Base-by-base conservation (phyloP, 768 basidiomycete species). In the Sistotremastrum suecicum region DNA sequence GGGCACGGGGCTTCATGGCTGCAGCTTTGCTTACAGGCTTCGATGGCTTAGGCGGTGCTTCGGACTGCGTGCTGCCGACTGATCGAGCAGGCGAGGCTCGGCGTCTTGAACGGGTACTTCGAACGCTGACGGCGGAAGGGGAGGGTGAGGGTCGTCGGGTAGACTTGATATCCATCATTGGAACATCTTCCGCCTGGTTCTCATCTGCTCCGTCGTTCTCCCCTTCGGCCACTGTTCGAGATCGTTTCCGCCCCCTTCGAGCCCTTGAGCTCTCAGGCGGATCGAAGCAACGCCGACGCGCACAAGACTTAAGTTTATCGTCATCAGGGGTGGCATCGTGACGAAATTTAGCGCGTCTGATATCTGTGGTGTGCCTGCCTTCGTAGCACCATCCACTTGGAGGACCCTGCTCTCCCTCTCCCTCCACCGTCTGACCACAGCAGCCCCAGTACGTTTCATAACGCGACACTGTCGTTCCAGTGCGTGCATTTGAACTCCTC, bases 331-430 rank as follows among this genome's bases (percentile, higher is more conserved):
- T 77, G 10, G 85, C 80, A 59, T 88, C 85, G 4, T 77, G 75
- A 42, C 83, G 75, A 65, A 85, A 88, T 4, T 83, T 70, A 0
- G 85, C 85, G 39, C 85, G 81, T 61, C 74, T 86, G 36, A 61
- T 45, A 53, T 87, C 85, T 1, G 74, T 80, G 5, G 84, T 86
- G 58, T 88, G 84, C 58, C 70, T 74, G 3, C 84, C 84, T 58
- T 87, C 83, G 54, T 85, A 87, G 54, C 84, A 88, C 83, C 83
- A 88, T 1, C 84, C 85, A 56, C 85, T 82, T 1, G 84, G 85
- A 1, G 85, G 84, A 0, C 84, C 84, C 64, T 80, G 80, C 50
- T 83, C 80, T 1, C 85, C 84, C 51, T 80, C 76, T 0, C 84
- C 84, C 29, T 83, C 78, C 5, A 77, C 78, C 0, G 73, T 78